Base-by-base conservation (phyloP, 192 early-diverging fungal species). In the Backusella liffmaniae region DNA sequence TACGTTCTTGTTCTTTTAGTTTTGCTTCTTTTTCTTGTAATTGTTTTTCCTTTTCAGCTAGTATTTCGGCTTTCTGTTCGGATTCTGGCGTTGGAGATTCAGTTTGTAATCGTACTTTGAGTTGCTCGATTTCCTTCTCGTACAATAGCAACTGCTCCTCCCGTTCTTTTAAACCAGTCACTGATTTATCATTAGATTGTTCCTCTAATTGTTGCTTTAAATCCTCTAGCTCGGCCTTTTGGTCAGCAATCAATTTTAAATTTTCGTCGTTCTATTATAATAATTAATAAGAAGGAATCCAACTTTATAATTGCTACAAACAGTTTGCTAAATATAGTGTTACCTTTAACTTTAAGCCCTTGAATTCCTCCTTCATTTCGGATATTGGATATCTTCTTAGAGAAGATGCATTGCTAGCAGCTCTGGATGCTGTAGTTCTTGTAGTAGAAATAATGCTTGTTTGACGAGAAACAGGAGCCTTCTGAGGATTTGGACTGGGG, bases 351-450 rank as follows among this genome's bases (percentile, higher is more conserved):
- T 82, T 82, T n/a, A 82, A 73, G 0, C 32, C 69, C 42, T 82
- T 77, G 39, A 82, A 74, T 42, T 82, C 80, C 41, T 77, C 73
- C 16, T 77, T 66, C 80, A 82, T 82, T 62, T 78, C 73, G 13
- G 80, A 66, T 26, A 82, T 73, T n/a, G 80, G 80, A 8, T 65
- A 74, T 35, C 30, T 80, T 41, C 67, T 62, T 73, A 32, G 66
- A 34, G 30, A 35, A 35, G 66, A 67, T 36, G 35, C 34, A 21
- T 67, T 67, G 32, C 66, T 67, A 1, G 68, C 21, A 18, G 51
- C 35, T 62, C 37, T 62, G 8, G 51, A 65, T 26, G 53, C 13
- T 18, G 44, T 16, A 42, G 53, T 37, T 34, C 15, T 65, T 65
- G 56, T 62, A 32, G 42, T 35, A 66, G 72, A 62, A 12, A 9